Conservation (phyloP, 148 eudicot species). For the Chenopodium formosanum region DNA sequence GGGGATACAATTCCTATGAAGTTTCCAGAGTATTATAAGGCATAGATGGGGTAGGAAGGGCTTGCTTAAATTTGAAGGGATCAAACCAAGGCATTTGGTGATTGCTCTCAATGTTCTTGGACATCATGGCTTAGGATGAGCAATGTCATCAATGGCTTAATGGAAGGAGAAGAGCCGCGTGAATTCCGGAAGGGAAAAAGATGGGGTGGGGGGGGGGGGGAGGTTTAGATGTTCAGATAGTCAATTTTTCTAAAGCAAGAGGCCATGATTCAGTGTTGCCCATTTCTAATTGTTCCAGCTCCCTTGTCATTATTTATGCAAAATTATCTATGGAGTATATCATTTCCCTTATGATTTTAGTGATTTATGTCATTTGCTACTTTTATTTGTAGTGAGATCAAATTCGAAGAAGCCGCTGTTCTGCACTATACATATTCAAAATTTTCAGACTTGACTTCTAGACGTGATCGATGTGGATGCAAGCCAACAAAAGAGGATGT, state of each 20-base stretch:
- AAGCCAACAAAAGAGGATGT: slow-evolving; percentile 96
- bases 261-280: slow-evolving; percentile 1
- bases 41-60: neutral
- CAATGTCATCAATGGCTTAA: neutral
- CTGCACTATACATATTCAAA: slow-evolving; percentile 86
- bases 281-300: neutral
- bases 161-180: neutral
- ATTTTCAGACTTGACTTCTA: slow-evolving; percentile 86
- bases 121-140: neutral
- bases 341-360: neutral
- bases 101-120: neutral
- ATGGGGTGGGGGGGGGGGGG: neutral
- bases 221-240: neutral
- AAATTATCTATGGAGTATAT: neutral
- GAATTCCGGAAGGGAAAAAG: neutral
- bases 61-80: neutral
- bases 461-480: slow-evolving; percentile 96
- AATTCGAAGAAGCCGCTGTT: slow-evolving; percentile 89
- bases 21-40: neutral
- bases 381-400: slow-evolving; percentile 60
- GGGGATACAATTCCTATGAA: neutral
- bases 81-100: neutral
- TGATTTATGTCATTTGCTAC: slow-evolving; percentile 7
- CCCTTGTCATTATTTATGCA: neutral
- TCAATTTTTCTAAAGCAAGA: neutral